phyloP scores from a whole-genome alignment of 768 basidiomycete species.

The Termitomyces sp. region DNA sequence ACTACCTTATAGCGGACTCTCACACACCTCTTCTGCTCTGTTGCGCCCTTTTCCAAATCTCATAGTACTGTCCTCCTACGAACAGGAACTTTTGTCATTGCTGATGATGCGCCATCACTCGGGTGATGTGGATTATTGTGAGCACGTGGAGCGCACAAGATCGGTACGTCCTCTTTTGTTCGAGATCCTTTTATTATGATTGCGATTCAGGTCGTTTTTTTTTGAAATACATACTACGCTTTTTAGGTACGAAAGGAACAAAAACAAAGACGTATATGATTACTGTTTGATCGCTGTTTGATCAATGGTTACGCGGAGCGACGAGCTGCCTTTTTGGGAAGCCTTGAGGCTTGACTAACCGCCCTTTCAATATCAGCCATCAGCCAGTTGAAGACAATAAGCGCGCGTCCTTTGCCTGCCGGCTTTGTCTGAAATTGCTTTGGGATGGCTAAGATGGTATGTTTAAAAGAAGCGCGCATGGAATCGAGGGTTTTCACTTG shows the following conservation, averaged over 20 bases:
- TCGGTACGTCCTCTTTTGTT: conserved; percentile 16
- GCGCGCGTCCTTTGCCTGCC: conserved; percentile 4
- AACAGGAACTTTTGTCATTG: neutral
- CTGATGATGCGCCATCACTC: neutral
- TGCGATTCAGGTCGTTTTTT: conserved; percentile 2
- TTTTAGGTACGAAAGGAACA: neutral
- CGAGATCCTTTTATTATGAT: conserved; percentile 9
- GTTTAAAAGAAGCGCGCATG: conserved; percentile 11
- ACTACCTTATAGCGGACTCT: neutral
- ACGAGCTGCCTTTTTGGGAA: conserved; percentile 9
- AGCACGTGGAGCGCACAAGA: conserved; percentile 16
- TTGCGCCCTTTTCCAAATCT: neutral
- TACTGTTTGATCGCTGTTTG: conserved; percentile 5
- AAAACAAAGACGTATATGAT: conserved; percentile 7
- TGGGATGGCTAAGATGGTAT: neutral
- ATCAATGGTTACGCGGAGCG: conserved; percentile 1
- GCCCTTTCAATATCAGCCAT: conserved; percentile 3
- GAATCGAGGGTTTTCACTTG: conserved; percentile 6
- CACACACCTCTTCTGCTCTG: neutral
- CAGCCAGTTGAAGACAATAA: conserved; percentile 14
- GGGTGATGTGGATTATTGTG: conserved; percentile 2
- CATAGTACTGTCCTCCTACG: neutral
- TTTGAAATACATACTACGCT: conserved; percentile 8
- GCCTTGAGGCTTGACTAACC: neutral
- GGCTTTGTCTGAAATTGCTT: conserved; percentile 14